These are phyloP conservation scores for Plasmodium adleri DNA, from an alignment of 169 alveolate genomes.

Conservation along the genomic window DNA sequence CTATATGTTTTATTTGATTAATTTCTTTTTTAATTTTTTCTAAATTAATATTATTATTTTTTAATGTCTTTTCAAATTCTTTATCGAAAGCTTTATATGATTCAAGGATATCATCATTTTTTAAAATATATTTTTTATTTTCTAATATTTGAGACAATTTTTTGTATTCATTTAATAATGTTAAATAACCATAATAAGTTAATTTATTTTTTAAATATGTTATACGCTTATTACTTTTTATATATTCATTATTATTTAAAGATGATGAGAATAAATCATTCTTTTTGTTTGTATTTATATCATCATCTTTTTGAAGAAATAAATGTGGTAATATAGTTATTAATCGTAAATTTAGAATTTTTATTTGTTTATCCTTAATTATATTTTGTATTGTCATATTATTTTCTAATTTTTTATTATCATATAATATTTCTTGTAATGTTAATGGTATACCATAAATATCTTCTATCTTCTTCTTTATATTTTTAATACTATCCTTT, in stretches of 20 bases:
- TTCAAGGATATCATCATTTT: slow-evolving; percentile 24
- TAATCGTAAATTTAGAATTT: slow-evolving; percentile 42
- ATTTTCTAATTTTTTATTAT: slow-evolving; percentile 26
- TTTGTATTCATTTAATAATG: slow-evolving; percentile 57
- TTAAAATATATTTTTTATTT: slow-evolving; percentile 22
- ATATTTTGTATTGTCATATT: slow-evolving; percentile 16
- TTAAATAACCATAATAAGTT: slow-evolving; percentile 30
- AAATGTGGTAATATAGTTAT: slow-evolving; percentile 46
- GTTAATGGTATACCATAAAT: slow-evolving; percentile 53
- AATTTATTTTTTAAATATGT: slow-evolving; percentile 22
- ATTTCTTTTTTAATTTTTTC: slow-evolving; percentile 66
- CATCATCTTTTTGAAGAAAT: slow-evolving; percentile 18
- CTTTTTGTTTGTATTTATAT: background rate
- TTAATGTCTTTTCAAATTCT: slow-evolving; percentile 32
- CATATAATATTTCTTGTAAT: slow-evolving; percentile 50
- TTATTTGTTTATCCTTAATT: slow-evolving; percentile 43
- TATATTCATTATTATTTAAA: background rate
- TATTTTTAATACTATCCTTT: slow-evolving; percentile 11
- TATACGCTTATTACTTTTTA: slow-evolving; percentile 34
- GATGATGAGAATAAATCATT: background rate
- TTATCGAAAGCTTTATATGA: slow-evolving; percentile 29
- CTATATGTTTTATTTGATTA: slow-evolving; percentile 10
- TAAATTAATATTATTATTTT: slow-evolving; percentile 36
- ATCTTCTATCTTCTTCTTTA: slow-evolving; percentile 46
- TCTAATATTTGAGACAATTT: slow-evolving; percentile 33